Evolutionary conservation across 805 yeast genomes (phyloP), one percentile per base, ranked within the genome.

Genomic region (Clavispora santaluciae): DNA sequence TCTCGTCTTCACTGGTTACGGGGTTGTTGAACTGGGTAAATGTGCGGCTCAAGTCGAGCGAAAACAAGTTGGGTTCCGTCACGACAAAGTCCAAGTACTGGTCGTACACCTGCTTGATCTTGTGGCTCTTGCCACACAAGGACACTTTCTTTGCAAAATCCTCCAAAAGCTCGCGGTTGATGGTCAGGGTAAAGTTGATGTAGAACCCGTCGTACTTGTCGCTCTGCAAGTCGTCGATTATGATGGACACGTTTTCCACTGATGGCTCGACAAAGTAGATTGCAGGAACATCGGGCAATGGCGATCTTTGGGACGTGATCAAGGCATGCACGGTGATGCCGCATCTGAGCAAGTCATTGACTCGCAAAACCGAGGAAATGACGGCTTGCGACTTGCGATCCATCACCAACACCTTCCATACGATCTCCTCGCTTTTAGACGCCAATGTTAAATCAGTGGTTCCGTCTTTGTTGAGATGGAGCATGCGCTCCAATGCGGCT

Each of bases 241-340:
- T 85, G 23, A 64, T 57, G 22, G 76, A 66, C 31, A 93, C 71
- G 57, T 93, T 93, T 36, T 78, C 91, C 21, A 74, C 68, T 0
- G 93, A 85, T 5, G 99, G 98, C 43, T 85, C 84, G 24, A 93
- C 83, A 53, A 93, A 91, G 64, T 93, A 93, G 35, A 93, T 78
- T 3, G 81, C 98, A 0, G 98, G 97, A 11, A 91, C 98, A 54
- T 93, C 99, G 1, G 95, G 90, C 38, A 93, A 72, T 1, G 91
- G 76, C n/a, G 90, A 78, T 46, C 99, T 72, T 43, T 75, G 78
- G 35, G 88, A 72, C 41, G 72, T 71, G 40, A 91, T 79, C 37
- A 85, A 64, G 44, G 91, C 73, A 58, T 93, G 98, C 55, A 89
- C 83, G 0, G 99, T 93, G 42, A 93, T 82, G 8, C 99, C 99